phyloP scores from a whole-genome alignment of 345 rosid species.

The Atalantia buxifolia region DNA sequence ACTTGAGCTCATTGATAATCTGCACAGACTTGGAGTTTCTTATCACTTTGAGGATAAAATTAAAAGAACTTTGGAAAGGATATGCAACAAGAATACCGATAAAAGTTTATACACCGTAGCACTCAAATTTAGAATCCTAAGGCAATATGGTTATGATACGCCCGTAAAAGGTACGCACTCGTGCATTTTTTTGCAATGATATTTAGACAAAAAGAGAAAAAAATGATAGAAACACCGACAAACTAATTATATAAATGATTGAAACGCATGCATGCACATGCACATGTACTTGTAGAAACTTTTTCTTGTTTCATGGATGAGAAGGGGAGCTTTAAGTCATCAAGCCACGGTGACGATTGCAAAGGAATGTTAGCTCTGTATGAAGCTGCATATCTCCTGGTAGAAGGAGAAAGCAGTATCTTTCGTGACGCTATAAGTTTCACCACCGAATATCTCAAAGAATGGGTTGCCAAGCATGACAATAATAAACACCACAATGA shows the following conservation, averaged over 20 bases:
- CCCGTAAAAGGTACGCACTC: slow-evolving; percentile 21
- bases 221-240: background rate
- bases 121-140: slow-evolving; percentile 30
- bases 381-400: slow-evolving; percentile 20
- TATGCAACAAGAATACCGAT: background rate
- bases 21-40: slow-evolving; percentile 37
- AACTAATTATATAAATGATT: background rate
- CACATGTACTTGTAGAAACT: background rate
- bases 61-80: slow-evolving; percentile 6
- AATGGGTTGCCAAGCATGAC: background rate
- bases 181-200: background rate
- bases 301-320: background rate
- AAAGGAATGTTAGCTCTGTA: slow-evolving; percentile 7
- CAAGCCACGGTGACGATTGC: background rate
- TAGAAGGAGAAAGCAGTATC: slow-evolving; percentile 10
- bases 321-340: background rate
- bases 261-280: background rate
- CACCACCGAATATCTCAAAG: background rate
- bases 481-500: background rate
- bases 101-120: slow-evolving; percentile 22
- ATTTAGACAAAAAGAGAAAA: background rate
- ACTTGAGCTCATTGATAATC: no score
- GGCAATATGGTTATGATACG: slow-evolving; percentile 28
- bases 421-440: background rate
- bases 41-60: slow-evolving; percentile 29